Evolutionary conservation across 345 rosid genomes (phyloP).

Genomic region (Arabidopsis thaliana): TAIR10.1 NC_003075.7:11261001-11261500

Average conservation of each 20-base stretch:
- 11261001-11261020: conserved; percentile 69
- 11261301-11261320: conserved; percentile 75
- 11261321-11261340: conserved; percentile 84
- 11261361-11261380: conserved; percentile 19
- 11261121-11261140: conserved; percentile 7
- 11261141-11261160: conserved; percentile 3
- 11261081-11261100: conserved; percentile 25
- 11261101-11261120: conserved; percentile 11
- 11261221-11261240: conserved; percentile 61
- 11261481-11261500: not conserved
- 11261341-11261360: conserved; percentile 68
- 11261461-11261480: not conserved
- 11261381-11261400: conserved; percentile 14
- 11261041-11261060: conserved; percentile 98
- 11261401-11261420: conserved; percentile 9
- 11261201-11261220: conserved; percentile 1
- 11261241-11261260: conserved; percentile 94
- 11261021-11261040: conserved; percentile 90
- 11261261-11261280: conserved; percentile 76
- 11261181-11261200: not conserved
- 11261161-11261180: not conserved
- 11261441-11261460: not conserved
- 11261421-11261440: conserved; percentile 1
- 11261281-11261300: conserved; percentile 79
- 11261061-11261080: conserved; percentile 68